These are phyloP conservation scores for Prunus campanulata DNA, from an alignment of 306 rosid genomes.

Conservation along the genomic window DNA sequence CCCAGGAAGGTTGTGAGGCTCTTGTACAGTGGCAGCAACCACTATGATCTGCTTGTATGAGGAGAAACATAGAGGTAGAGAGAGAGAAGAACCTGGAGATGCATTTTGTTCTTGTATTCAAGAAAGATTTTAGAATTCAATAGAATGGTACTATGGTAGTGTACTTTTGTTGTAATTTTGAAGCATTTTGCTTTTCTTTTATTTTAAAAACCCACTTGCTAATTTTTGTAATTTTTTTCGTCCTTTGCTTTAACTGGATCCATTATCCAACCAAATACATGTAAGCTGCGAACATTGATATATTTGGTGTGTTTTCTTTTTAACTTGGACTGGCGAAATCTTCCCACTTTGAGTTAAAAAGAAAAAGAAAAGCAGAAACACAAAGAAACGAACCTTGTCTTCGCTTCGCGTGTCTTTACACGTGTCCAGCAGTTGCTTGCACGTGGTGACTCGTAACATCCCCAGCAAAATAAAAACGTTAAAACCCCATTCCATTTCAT, in stretches of 20 bases:
- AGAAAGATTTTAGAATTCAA: not conserved
- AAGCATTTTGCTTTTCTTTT: not conserved
- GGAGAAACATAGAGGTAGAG: not conserved
- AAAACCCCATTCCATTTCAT: not conserved
- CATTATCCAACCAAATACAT: not conserved
- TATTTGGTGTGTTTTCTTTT: not conserved
- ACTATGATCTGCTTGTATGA: slow-evolving; percentile 86
- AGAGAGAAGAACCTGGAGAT: not conserved
- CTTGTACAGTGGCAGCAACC: slow-evolving; percentile 81
- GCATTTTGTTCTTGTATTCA: slow-evolving; percentile 14
- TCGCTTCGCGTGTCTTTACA: slow-evolving; percentile 2
- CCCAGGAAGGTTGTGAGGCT: slow-evolving; percentile 70
- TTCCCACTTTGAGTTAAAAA: not conserved
- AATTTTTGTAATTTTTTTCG: too few relatives aligned
- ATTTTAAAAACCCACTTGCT: not conserved
- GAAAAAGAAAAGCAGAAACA: not conserved
- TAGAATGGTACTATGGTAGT: not conserved
- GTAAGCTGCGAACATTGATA: not conserved
- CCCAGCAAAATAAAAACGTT: not conserved
- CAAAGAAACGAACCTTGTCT: not conserved
- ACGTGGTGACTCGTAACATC: not conserved
- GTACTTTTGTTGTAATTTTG: not conserved
- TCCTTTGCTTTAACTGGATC: not conserved
- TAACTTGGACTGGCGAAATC: not conserved
- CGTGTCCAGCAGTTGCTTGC: not conserved